Percentiles rank a stretch among this genome's conserved stretches.
phyloP scores from a whole-genome alignment of 2,329 filamentous ascomycete genomes.

The Domatiomyces catenatus region DNA sequence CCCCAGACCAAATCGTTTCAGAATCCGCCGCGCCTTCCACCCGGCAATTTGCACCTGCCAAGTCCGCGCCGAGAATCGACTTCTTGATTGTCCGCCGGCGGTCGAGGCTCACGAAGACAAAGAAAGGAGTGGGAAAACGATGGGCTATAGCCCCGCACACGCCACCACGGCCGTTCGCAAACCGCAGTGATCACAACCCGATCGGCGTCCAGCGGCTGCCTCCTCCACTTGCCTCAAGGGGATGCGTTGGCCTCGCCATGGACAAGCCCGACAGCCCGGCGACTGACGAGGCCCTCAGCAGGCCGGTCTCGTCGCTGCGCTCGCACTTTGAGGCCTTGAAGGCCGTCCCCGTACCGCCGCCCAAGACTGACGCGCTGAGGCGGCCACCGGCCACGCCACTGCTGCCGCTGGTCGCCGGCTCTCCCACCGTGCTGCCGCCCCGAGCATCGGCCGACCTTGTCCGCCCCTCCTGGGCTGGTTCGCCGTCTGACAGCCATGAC shows the following conservation, averaged over 20 bases:
- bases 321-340: constrained; percentile 36
- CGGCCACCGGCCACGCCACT: neutral
- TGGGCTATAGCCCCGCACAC: neutral
- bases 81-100: neutral
- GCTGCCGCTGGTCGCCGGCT: constrained; percentile 21
- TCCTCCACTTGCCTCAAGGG: neutral
- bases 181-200: neutral
- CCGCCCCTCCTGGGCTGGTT: constrained; percentile 27
- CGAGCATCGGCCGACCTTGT: constrained; percentile 30
- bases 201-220: neutral
- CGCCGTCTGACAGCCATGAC: constrained; percentile 12
- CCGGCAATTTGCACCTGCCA: neutral
- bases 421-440: constrained; percentile 17
- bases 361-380: neutral
- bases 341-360: constrained; percentile 11
- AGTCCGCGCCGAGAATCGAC: neutral
- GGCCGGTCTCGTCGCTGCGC: constrained; percentile 33
- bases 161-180: neutral
- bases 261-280: neutral
- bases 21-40: neutral
- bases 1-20: neutral
- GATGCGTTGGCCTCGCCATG: neutral
- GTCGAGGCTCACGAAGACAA: neutral
- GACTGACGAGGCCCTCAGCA: constrained; percentile 15
- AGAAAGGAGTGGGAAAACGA: too few relatives aligned